phyloP scores from a whole-genome alignment of 768 basidiomycete species.

The Neoboletus brunneissimus region DNA sequence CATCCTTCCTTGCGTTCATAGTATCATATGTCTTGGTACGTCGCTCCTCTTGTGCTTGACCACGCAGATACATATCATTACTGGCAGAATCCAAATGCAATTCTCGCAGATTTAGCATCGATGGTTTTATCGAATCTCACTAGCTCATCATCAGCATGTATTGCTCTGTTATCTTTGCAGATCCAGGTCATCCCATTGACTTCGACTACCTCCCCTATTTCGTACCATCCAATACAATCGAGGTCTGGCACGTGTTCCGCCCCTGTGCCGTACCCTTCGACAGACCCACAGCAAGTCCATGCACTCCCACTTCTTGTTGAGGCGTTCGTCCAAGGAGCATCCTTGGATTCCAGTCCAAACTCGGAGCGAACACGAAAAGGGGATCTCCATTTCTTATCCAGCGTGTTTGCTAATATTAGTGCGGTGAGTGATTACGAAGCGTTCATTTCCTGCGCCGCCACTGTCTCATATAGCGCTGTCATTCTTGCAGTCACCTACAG shows the following conservation, averaged over 20 bases:
- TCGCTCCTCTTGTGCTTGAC: conserved; percentile 12
- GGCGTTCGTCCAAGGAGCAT: conserved; percentile 78
- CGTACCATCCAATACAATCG: conserved; percentile 72
- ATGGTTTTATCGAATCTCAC: conserved; percentile 97
- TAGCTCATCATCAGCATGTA: conserved; percentile 65
- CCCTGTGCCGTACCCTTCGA: conserved; percentile 68
- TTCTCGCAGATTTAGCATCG: conserved; percentile 91
- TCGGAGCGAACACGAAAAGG: conserved; percentile 63
- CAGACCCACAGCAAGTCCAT: conserved; percentile 47
- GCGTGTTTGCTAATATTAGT: conserved; percentile 90
- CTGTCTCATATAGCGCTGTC: background rate
- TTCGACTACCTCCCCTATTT: conserved; percentile 40
- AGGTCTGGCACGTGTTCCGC: conserved; percentile 75
- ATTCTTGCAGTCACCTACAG: conserved; percentile 58
- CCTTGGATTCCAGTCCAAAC: conserved; percentile 46
- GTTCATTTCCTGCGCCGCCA: background rate
- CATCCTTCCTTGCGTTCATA: conserved; percentile 72
- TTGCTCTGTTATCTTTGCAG: conserved; percentile 59
- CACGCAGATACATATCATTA: conserved; percentile 8
- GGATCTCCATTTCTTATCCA: conserved; percentile 85
- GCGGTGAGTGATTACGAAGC: conserved; percentile 48
- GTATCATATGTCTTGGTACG: conserved; percentile 88
- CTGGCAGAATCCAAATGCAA: conserved; percentile 78
- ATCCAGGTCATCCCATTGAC: conserved; percentile 58
- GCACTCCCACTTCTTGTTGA: conserved; percentile 85